A percentile compares a stretch with the other conserved stretches of the same genome.
Conservation (phyloP, 768 basidiomycete genomes). For the Phaffia australis region DNA sequence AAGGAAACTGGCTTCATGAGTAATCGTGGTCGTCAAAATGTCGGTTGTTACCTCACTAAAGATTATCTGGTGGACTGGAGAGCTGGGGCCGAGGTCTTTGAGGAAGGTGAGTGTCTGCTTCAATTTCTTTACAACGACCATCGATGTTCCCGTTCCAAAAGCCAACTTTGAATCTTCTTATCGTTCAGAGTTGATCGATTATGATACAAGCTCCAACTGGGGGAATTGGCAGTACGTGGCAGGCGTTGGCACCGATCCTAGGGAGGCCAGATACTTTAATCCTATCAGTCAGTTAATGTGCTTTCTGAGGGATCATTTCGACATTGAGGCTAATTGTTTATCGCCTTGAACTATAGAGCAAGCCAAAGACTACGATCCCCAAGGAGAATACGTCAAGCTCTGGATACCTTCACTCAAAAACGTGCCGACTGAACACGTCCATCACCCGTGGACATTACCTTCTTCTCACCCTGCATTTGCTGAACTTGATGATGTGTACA, state of each 20-base stretch:
- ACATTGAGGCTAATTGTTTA: not conserved
- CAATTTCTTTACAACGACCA: conserved; percentile 29
- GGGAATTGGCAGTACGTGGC: conserved; percentile 36
- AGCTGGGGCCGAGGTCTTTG: conserved; percentile 44
- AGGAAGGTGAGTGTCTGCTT: conserved; percentile 34
- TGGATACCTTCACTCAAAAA: conserved; percentile 36
- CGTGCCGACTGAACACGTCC: conserved; percentile 31
- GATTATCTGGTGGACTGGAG: conserved; percentile 42
- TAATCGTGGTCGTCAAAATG: conserved; percentile 44
- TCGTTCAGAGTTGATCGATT: conserved; percentile 12
- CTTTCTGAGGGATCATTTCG: not conserved
- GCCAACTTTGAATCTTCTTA: too few species aligned
- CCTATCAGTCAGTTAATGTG: conserved; percentile 33
- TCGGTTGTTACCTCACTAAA: conserved; percentile 42
- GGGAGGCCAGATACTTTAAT: conserved; percentile 37
- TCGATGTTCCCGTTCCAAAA: too few species aligned
- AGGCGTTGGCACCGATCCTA: conserved; percentile 38
- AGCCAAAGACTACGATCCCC: conserved; percentile 35
- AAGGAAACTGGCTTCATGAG: conserved; percentile 40
- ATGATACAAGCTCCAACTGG: conserved; percentile 31
- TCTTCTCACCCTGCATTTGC: not conserved
- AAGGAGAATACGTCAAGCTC: conserved; percentile 31
- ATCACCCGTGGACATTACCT: conserved; percentile 34
- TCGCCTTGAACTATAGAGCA: conserved; percentile 27
- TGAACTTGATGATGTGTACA: not conserved